Conservation (phyloP, 2,329 filamentous ascomycete genomes). For the Neonectria magnoliae region DNA sequence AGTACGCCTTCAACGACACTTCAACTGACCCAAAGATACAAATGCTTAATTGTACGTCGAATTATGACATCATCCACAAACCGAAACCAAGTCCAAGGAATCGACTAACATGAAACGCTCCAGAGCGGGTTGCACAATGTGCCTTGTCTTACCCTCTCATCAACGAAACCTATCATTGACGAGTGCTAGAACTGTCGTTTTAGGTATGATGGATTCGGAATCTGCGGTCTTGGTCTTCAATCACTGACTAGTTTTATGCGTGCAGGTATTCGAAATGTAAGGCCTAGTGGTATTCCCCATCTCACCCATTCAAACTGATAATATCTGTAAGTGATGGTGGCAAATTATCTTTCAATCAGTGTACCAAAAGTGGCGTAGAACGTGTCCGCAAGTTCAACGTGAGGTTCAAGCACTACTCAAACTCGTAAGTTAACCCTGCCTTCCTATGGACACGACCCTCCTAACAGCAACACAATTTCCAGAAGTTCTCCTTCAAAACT, state of each 20-base stretch:
- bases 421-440: background rate
- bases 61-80: constrained; percentile 1
- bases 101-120: constrained; percentile 4
- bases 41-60: background rate
- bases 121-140: constrained; percentile 3
- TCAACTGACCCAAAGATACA: constrained; percentile 10
- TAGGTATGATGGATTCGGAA: background rate
- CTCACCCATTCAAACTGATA: background rate
- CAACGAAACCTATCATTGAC: background rate
- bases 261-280: constrained; percentile 10
- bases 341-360: constrained; percentile 8
- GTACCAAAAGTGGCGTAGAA: constrained; percentile 1
- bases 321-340: constrained; percentile 2
- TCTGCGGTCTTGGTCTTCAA: background rate
- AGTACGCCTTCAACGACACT: background rate
- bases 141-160: background rate
- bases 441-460: too few species aligned
- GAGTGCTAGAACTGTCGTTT: constrained; percentile 7
- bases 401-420: constrained; percentile 16
- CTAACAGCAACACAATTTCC: background rate
- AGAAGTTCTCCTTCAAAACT: background rate
- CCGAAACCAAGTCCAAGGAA: background rate
- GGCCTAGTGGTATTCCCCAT: background rate
- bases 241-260: background rate
- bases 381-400: constrained; percentile 13